A percentile compares a stretch with the other conserved stretches of the same genome.
phyloP scores from a whole-genome alignment of 805 yeast genomes.

The Candida ulmi region DNA sequence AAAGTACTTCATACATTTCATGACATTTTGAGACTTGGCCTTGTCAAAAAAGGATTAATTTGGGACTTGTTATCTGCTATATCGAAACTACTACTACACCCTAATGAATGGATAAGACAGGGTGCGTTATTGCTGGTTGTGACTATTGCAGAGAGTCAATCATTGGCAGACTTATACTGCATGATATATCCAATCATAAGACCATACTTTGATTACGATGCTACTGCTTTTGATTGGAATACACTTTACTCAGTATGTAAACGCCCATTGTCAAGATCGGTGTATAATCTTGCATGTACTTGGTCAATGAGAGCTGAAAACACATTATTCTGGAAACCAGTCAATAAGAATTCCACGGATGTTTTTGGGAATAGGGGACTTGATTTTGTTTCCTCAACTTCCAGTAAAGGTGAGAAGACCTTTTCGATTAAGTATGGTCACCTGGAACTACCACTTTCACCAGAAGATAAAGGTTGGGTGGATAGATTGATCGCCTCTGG shows the following conservation, averaged over 20 bases:
- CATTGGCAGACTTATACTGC: slow-evolving; percentile 79
- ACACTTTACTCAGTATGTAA: slow-evolving; percentile 62
- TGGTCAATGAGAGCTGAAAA: slow-evolving; percentile 70
- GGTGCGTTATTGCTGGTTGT: slow-evolving; percentile 56
- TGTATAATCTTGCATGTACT: slow-evolving; percentile 53
- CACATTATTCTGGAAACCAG: slow-evolving; percentile 76
- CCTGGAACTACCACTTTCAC: slow-evolving; percentile 47
- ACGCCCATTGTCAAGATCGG: slow-evolving; percentile 59
- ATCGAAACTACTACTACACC: slow-evolving; percentile 67
- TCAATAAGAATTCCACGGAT: slow-evolving; percentile 30
- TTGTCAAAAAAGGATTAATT: slow-evolving; percentile 42
- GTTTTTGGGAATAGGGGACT: slow-evolving; percentile 40
- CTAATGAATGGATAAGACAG: slow-evolving; percentile 81
- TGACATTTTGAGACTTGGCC: slow-evolving; percentile 50
- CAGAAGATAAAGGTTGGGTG: slow-evolving; percentile 70
- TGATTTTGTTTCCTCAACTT: slow-evolving; percentile 25
- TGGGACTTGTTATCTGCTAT: slow-evolving; percentile 51
- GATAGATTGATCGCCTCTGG: slow-evolving; percentile 70
- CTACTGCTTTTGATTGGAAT: slow-evolving; percentile 61
- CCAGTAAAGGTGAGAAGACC: slow-evolving; percentile 8
- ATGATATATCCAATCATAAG: slow-evolving; percentile 75
- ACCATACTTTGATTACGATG: slow-evolving; percentile 72
- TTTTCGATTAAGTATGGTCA: slow-evolving; percentile 33
- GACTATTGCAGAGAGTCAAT: slow-evolving; percentile 54
- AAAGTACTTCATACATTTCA: slow-evolving; percentile 57